Conservation (phyloP, 2,329 filamentous ascomycete genomes). For the Aureobasidium melanogenum region DNA sequence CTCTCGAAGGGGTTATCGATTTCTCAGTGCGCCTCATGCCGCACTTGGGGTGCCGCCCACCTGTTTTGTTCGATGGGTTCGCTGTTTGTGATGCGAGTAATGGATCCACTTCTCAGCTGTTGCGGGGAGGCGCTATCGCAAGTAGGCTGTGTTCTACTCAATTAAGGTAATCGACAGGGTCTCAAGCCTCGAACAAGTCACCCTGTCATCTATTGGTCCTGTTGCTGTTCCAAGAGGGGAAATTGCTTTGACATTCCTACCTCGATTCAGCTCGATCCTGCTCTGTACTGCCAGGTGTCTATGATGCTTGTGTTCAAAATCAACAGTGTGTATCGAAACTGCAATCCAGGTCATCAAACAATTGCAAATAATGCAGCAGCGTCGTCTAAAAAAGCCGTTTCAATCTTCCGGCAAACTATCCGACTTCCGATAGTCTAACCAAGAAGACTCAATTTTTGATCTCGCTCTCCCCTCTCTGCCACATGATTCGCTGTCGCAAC, state of each 20-base stretch:
- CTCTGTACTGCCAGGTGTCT: background rate
- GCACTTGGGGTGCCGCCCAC: background rate
- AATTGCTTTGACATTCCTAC: background rate
- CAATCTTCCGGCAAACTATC: background rate
- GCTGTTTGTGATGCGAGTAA: background rate
- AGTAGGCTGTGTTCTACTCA: background rate
- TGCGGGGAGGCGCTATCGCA: background rate
- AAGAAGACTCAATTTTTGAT: background rate
- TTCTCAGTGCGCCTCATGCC: background rate
- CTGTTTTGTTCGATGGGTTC: background rate
- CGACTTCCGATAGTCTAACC: background rate
- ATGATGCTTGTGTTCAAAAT: background rate
- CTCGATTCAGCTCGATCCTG: background rate
- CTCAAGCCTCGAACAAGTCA: background rate
- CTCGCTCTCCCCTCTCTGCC: background rate
- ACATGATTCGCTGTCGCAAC: background rate
- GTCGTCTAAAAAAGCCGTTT: background rate
- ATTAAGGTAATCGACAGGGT: background rate
- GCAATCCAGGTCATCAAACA: background rate
- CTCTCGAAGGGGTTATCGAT: background rate
- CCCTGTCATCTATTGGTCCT: background rate
- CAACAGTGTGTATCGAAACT: background rate
- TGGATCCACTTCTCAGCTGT: constrained; percentile 9
- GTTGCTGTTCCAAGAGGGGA: background rate
- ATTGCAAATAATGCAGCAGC: background rate